Evolutionary conservation across 2,329 filamentous ascomycete species (phyloP), one percentile per base, ranked within the genome.

Genomic region (Monosporascus cannonballus): DNA sequence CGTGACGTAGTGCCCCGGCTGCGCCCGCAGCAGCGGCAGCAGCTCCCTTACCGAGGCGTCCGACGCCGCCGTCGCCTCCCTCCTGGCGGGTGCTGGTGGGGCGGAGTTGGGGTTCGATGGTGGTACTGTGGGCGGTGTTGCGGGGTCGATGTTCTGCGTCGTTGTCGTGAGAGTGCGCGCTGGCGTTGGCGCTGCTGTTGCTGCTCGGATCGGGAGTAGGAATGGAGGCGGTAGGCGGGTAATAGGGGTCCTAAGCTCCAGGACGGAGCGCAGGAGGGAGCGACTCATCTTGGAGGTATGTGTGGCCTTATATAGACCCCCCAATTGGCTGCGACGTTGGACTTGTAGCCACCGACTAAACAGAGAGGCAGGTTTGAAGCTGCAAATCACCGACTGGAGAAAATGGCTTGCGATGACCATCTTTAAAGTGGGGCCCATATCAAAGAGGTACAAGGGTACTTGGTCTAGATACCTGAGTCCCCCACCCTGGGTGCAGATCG

Each of bases 1-100:
- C 46, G 85, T 89, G 65, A 90, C 82, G 76, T 93, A 94, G 78
- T 90, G 87, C 22, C 78, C 75, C 3, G 85, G 82, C 72, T 94
- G 89, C 11, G 85, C 79, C 61, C 79, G 80, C 47, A 94, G 82
- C 47, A 90, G 76, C 1, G 89, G 87, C 30, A 91, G 81, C 47
- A 90, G 78, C 56, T 77, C 66, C 6, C 57, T 25, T 24, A 67
- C 48, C 42, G 69, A 69, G 58, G 74, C 76, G 56, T 89, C 76
- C 1, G 80, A 81, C 49, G 79, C 71, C 55, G 79, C 76, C 8
- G 45, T 36, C 41, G 53, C n/a, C 36, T 37, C 49, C n/a, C 56
- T 49, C 20, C 42, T 4, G 9, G 53, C 20, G n/a, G 54, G n/a
- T 11, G 50, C 15, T 38, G 30, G 15, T 48, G 51, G 7, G 49